Conservation (phyloP, 2,329 filamentous ascomycete species). For the Colletotrichum falcatum region DNA sequence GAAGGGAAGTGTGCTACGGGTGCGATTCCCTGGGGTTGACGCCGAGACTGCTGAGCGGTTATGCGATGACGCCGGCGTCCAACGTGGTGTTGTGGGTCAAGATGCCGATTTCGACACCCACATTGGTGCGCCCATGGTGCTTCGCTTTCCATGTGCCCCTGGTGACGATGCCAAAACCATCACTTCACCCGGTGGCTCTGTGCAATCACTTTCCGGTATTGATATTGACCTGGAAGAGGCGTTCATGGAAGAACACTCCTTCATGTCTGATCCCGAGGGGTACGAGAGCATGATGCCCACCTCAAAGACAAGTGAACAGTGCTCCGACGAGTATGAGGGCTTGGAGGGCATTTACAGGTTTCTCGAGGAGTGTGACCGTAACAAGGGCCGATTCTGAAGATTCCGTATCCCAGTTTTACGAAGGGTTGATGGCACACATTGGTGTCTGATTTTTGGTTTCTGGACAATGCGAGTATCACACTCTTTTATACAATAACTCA, state of each 20-base stretch:
- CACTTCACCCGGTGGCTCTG: constrained; percentile 62
- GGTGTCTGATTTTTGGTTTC: constrained; percentile 17
- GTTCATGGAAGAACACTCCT: constrained; percentile 60
- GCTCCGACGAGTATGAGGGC: constrained; percentile 64
- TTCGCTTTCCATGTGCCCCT: constrained; percentile 89
- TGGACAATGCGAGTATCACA: constrained; percentile 40
- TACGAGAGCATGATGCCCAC: constrained; percentile 64
- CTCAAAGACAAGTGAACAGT: constrained; percentile 55
- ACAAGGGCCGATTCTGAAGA: constrained; percentile 49
- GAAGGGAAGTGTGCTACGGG: constrained; percentile 72
- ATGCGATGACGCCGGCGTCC: constrained; percentile 88
- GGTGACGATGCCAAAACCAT: constrained; percentile 51
- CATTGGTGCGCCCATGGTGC: constrained; percentile 77
- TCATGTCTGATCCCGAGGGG: constrained; percentile 60
- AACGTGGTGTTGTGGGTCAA: constrained; percentile 81
- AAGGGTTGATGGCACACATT: constrained; percentile 5
- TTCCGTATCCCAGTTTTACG: background rate
- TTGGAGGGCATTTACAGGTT: constrained; percentile 70
- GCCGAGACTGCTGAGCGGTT: constrained; percentile 82
- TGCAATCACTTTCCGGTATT: constrained; percentile 56
- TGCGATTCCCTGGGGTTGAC: constrained; percentile 93
- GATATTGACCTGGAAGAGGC: constrained; percentile 53
- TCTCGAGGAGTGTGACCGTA: constrained; percentile 67
- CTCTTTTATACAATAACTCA: constrained; percentile 43
- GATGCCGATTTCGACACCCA: constrained; percentile 78